These are phyloP conservation scores for Mycena olivaceomarginata DNA, from an alignment of 768 basidiomycete species.

Conservation along the genomic window DNA sequence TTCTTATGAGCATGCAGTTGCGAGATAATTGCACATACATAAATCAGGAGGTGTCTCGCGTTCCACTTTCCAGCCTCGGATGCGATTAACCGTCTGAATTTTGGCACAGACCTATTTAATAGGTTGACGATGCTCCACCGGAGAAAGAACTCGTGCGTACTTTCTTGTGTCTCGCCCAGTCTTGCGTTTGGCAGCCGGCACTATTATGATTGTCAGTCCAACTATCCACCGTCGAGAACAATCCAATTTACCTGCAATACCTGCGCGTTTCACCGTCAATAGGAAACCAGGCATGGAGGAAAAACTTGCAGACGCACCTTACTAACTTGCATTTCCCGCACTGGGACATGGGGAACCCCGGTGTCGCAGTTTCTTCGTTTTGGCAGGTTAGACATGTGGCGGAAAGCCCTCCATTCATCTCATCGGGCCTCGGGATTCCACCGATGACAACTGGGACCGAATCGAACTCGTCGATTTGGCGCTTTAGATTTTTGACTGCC, in stretches of 20 bases:
- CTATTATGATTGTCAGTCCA: conserved; percentile 7
- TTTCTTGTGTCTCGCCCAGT: conserved; percentile 26
- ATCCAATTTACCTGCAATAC: background rate
- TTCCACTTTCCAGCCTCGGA: too few relatives aligned
- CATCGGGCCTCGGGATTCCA: background rate
- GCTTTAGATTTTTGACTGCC: background rate
- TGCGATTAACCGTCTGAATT: too few relatives aligned
- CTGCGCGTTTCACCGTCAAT: conserved; percentile 8
- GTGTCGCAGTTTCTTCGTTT: conserved; percentile 1
- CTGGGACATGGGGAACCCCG: background rate
- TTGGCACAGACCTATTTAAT: too few relatives aligned
- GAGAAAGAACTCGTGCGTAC: conserved; percentile 3
- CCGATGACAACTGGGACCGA: too few relatives aligned
- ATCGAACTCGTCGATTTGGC: background rate
- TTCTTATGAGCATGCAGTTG: too few relatives aligned
- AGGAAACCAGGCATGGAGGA: background rate
- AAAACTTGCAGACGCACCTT: background rate
- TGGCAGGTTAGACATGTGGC: conserved; percentile 12
- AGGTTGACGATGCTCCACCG: too few relatives aligned
- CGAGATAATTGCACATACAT: too few relatives aligned
- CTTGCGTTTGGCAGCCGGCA: conserved; percentile 17
- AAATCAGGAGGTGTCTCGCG: too few relatives aligned
- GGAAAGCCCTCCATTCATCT: background rate
- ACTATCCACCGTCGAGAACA: background rate
- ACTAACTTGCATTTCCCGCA: conserved; percentile 23